phyloP scores from a whole-genome alignment of 768 basidiomycete genomes.

The Porpolomopsis calyptriformis region DNA sequence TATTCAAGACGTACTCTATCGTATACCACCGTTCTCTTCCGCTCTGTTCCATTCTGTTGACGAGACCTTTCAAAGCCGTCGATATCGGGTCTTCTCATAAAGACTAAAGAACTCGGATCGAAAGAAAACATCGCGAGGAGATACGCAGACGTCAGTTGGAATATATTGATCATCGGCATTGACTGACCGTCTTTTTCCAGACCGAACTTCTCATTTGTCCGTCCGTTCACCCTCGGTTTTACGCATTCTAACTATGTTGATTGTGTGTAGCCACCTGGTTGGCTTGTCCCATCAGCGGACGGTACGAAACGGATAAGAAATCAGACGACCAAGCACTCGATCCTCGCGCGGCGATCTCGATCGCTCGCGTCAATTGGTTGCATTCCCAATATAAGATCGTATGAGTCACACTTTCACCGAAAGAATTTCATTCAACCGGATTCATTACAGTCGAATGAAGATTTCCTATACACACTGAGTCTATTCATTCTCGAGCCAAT shows the following conservation, averaged over 20 bases:
- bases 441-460: slow-evolving; percentile 20
- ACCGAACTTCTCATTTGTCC: slow-evolving; percentile 35
- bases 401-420: slow-evolving; percentile 3
- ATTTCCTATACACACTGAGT: slow-evolving; percentile 23
- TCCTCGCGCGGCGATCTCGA: slow-evolving; percentile 26
- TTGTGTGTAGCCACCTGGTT: slow-evolving; percentile 24
- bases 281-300: slow-evolving; percentile 22
- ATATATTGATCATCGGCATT: neutral
- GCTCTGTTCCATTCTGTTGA: neutral
- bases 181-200: slow-evolving; percentile 15
- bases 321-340: slow-evolving; percentile 17
- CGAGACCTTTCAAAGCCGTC: slow-evolving; percentile 26
- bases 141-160: slow-evolving; percentile 37
- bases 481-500: slow-evolving; percentile 25
- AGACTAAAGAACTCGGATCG: slow-evolving; percentile 31
- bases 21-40: slow-evolving; percentile 27
- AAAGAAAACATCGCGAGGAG: slow-evolving; percentile 29
- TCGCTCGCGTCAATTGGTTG: slow-evolving; percentile 30
- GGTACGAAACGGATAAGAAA: neutral
- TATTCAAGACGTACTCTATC: slow-evolving; percentile 44
- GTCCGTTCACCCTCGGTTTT: slow-evolving; percentile 6
- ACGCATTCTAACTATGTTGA: neutral
- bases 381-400: slow-evolving; percentile 31
- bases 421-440: neutral
- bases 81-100: slow-evolving; percentile 32